Base-by-base conservation (phyloP, 2,329 filamentous ascomycete species). In the Helotiales sp. region DNA sequence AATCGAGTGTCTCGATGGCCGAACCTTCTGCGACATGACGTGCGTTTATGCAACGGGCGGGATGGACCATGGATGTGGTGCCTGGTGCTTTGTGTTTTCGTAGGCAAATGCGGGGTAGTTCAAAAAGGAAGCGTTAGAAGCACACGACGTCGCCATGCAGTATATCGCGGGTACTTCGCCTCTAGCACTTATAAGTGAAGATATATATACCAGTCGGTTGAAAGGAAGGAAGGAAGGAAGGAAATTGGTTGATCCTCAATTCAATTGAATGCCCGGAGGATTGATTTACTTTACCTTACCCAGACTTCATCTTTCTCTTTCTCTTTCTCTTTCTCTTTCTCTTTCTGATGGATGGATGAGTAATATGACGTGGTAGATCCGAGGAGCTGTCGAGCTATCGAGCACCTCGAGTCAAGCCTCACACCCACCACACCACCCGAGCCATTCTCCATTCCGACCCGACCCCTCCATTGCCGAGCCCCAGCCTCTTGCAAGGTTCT, bases 361-460 rank as follows among this genome's bases (percentile, higher is more conserved):
- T 63, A 64, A 69, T 52, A 61, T 69, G 67, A 66, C 67, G 63
- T 66, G 55, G 57, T n/a, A n/a, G n/a, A n/a, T n/a, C n/a, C n/a
- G n/a, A n/a, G n/a, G n/a, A n/a, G n/a, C n/a, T n/a, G n/a, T n/a
- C n/a, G n/a, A n/a, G n/a, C n/a, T n/a, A n/a, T n/a, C n/a, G n/a
- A n/a, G n/a, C n/a, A n/a, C n/a, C n/a, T n/a, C n/a, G n/a, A n/a
- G n/a, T n/a, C 49, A 30, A 63, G 32, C 22, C 45, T 34, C 28
- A 28, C 49, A 63, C 54, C 28, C 28, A 13, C 57, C 22, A 50
- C 50, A 52, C n/a, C n/a, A 55, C 66, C 66, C 26, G 28, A 50
- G 26, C 64, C 52, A n/a, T n/a, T n/a, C n/a, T n/a, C 52, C 45
- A 43, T 22, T 59, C 50, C 43, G 20, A 59, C 43, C 50, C 63